These are phyloP conservation scores for Carnegiea gigantea DNA, from an alignment of 179 eudicot species.

Conservation along the genomic window DNA sequence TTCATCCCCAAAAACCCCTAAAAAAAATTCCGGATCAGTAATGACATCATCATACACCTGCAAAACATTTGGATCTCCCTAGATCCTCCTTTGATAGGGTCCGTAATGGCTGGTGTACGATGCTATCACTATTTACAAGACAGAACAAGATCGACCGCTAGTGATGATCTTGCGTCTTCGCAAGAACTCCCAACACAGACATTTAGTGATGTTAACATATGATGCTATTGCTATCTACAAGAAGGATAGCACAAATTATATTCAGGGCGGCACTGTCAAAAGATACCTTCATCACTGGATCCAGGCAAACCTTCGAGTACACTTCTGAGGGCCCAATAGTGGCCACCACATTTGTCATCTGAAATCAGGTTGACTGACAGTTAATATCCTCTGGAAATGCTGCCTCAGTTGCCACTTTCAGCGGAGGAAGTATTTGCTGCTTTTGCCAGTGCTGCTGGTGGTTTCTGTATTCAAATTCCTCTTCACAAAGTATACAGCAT, in stretches of 20 bases:
- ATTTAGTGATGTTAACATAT: neutral
- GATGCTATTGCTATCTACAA: neutral
- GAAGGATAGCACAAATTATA: neutral
- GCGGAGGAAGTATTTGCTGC: neutral
- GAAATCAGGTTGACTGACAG: neutral
- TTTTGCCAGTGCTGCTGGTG: neutral
- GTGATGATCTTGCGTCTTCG: neutral
- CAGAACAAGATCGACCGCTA: neutral
- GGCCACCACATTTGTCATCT: neutral
- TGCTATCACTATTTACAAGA: too few species aligned
- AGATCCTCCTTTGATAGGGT: neutral
- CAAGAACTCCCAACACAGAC: neutral
- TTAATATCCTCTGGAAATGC: neutral
- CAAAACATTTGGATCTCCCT: neutral
- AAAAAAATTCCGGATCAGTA: neutral
- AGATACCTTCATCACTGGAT: neutral
- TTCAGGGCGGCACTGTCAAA: neutral
- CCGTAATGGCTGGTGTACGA: neutral
- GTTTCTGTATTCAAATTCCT: neutral
- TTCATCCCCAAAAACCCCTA: neutral
- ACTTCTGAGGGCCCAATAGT: neutral
- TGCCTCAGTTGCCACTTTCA: neutral
- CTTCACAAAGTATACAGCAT: neutral
- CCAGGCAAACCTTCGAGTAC: neutral
- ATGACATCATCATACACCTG: neutral